Base-by-base conservation (phyloP, 768 basidiomycete genomes). In the Auricularia heimuer region DNA sequence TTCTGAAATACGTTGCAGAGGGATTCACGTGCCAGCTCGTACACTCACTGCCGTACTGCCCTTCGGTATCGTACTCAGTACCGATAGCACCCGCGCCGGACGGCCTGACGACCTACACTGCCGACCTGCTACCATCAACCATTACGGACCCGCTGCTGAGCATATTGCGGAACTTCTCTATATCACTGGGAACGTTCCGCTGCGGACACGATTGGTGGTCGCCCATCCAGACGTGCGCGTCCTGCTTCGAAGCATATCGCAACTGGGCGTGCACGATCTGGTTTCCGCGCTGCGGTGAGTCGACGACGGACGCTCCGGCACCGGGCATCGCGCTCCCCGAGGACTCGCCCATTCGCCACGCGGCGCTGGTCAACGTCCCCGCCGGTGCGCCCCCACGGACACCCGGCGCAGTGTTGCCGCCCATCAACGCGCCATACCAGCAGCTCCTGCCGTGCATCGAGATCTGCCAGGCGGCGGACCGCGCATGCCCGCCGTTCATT, bases 201-300 rank as follows among this genome's bases (percentile, higher is more conserved):
- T 94, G 93, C 71, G 89, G 90, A 18, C 82, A 89, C 35, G 91
- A 93, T 71, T 71, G 79, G 64, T 95, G 92, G 76, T 92, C 90
- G 4, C 88, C 89, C 0, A 74, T 93, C 24, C 83, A 89, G 34
- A 83, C 84, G 3, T 95, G 93, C 70, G 79, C 82, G 14, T 87
- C 90, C 72, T 94, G 92, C 70, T 83, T 87, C 67, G 73, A 74
- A 24, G 84, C 83, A 29, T 95, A 94, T 72, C 82, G 88, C 39
- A 78, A 76, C 39, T 95, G 91, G 91, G 81, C 90, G 39, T 95
- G 93, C 74, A 73, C 83, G 24, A 75, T 87, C 16, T 84, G 86
- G 8, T 81, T 95, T 70, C 84, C 90, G 14, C 83, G 92, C 33
- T 94, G 92, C 67, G 80, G 82, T 14, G 90, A 94, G 62, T 68